Percentiles rank a stretch among this genome's conserved stretches.
Conservation (phyloP, 2,329 filamentous ascomycete genomes). For the Dactylellina cionopaga region DNA sequence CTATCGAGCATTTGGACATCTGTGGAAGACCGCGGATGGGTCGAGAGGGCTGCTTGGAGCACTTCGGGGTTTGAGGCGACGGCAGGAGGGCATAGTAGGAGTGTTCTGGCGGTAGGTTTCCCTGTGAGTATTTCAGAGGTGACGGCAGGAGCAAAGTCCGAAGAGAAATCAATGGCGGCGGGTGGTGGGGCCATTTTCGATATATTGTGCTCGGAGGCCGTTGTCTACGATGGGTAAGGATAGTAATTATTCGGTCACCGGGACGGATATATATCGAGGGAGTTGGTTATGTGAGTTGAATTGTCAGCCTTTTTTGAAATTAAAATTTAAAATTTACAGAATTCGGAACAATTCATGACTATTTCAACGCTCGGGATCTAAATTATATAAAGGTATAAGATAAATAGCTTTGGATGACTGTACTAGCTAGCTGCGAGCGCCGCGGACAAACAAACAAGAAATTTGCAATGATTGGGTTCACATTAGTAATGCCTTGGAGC, state of each 20-base stretch:
- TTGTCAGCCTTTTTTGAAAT: too few species aligned
- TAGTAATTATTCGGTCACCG: too few species aligned
- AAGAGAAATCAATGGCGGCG: conserved; percentile 68
- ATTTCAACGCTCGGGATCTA: too few species aligned
- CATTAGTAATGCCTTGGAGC: conserved; percentile 38
- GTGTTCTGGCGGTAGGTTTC: conserved; percentile 67
- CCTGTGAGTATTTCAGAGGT: conserved; percentile 8
- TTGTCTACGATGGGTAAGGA: neutral
- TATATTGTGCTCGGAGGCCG: neutral
- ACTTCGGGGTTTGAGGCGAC: conserved; percentile 84
- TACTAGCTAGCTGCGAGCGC: too few species aligned
- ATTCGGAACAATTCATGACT: too few species aligned
- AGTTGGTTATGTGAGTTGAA: too few species aligned
- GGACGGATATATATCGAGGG: neutral
- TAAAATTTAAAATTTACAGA: too few species aligned
- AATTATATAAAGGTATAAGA: too few species aligned
- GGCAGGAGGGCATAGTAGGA: conserved; percentile 89
- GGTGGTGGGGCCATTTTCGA: conserved; percentile 65
- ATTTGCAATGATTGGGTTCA: conserved; percentile 9
- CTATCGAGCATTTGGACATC: conserved; percentile 99
- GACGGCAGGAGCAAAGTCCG: conserved; percentile 63
- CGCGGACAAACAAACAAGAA: conserved; percentile 21
- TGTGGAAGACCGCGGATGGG: conserved; percentile 74
- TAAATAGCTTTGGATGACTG: too few species aligned
- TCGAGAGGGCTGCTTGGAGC: conserved; percentile 75